phyloP scores from a whole-genome alignment of 1,284 basidiomycete species.

The Leccinum cinnamomeum region DNA sequence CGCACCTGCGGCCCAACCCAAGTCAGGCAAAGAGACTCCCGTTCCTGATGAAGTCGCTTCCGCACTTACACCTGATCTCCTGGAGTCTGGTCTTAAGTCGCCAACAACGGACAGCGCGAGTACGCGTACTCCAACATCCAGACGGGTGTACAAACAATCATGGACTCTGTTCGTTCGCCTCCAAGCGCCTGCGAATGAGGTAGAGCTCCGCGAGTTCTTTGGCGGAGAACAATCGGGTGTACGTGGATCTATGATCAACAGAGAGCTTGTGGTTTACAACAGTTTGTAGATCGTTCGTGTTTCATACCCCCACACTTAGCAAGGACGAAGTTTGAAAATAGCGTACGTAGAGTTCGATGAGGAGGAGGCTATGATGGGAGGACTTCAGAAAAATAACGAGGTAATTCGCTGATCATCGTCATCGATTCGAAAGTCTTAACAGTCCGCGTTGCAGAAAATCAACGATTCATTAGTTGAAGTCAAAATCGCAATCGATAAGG shows the following conservation, averaged over 20 bases:
- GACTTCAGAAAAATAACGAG: slow-evolving; percentile 68
- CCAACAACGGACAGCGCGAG: slow-evolving; percentile 62
- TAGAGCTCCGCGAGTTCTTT: slow-evolving; percentile 76
- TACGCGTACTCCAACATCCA: slow-evolving; percentile 62
- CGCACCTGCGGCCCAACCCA: slow-evolving; percentile 26
- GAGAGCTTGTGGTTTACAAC: slow-evolving; percentile 7
- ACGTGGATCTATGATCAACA: slow-evolving; percentile 29
- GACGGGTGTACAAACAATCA: slow-evolving; percentile 65
- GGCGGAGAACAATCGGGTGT: slow-evolving; percentile 64
- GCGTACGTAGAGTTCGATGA: slow-evolving; percentile 87
- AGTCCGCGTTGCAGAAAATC: slow-evolving; percentile 51
- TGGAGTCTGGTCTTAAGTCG: slow-evolving; percentile 44
- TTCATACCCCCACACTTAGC: slow-evolving; percentile 53
- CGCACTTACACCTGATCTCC: slow-evolving; percentile 33
- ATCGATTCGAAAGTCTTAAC: slow-evolving; percentile 6
- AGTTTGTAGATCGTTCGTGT: slow-evolving; percentile 65
- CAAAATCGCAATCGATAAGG: slow-evolving; percentile 66
- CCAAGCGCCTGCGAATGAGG: slow-evolving; percentile 57
- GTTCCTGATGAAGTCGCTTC: slow-evolving; percentile 32
- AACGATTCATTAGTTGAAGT: slow-evolving; percentile 64
- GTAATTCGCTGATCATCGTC: slow-evolving; percentile 40
- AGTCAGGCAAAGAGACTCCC: slow-evolving; percentile 46
- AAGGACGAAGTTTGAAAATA: slow-evolving; percentile 53
- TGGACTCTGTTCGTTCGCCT: slow-evolving; percentile 86
- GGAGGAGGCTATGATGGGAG: slow-evolving; percentile 78